Conservation (phyloP, 108 stramenopile genomes). For the Cyclotella choctawhatcheeana region DNA sequence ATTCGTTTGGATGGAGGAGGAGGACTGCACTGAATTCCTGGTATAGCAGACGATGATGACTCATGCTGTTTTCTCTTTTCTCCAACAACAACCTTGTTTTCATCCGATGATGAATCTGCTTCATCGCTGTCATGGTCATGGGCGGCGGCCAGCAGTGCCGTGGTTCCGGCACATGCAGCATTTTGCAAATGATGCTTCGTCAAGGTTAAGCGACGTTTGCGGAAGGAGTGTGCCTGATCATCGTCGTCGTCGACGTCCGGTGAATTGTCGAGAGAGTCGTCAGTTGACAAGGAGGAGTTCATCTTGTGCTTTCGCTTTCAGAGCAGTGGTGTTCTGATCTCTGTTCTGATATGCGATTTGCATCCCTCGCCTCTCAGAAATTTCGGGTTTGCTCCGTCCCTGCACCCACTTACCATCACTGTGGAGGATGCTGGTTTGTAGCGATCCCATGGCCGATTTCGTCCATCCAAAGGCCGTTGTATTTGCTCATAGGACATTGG, state of each 20-base stretch:
- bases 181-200: constrained; percentile 47
- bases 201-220: constrained; percentile 76
- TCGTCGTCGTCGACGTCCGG: constrained; percentile 57
- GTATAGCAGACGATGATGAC: too few relatives aligned
- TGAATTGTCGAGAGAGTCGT: constrained; percentile 9
- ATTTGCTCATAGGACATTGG: too few relatives aligned
- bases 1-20: not conserved
- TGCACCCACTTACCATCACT: too few relatives aligned
- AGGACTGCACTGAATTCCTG: not conserved
- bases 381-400: too few relatives aligned
- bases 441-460: too few relatives aligned
- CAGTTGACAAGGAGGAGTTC: constrained; percentile 2
- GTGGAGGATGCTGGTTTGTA: too few relatives aligned
- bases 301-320: too few relatives aligned
- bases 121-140: constrained; percentile 15
- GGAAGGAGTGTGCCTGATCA: constrained; percentile 69
- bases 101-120: constrained; percentile 17
- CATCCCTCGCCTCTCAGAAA: too few relatives aligned
- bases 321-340: too few relatives aligned
- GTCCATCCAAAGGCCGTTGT: too few relatives aligned
- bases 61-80: constrained; percentile 21
- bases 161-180: constrained; percentile 26
- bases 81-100: constrained; percentile 8
- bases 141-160: constrained; percentile 26
- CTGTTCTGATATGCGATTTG: too few relatives aligned